These are phyloP conservation scores for Craspedostauros australis DNA, from an alignment of 108 stramenopile genomes.

Conservation along the genomic window DNA sequence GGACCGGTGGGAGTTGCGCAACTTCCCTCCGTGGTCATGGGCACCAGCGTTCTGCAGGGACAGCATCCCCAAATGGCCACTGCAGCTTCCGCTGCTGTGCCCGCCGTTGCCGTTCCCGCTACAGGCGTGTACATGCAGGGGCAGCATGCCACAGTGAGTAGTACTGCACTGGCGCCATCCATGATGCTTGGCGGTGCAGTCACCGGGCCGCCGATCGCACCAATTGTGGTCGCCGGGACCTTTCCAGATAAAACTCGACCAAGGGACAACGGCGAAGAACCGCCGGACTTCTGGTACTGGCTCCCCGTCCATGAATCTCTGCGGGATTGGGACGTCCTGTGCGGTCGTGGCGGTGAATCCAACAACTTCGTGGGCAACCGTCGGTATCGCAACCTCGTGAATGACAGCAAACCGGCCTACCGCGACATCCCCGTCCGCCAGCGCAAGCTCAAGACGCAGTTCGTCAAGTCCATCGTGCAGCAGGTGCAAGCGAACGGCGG, in stretches of 20 bases:
- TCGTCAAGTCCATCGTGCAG: constrained; percentile 16
- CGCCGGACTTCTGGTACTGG: constrained; percentile 26
- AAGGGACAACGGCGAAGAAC: not conserved
- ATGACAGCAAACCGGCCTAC: constrained; percentile 20
- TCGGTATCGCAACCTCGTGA: constrained; percentile 15
- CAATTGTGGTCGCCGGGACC: not conserved
- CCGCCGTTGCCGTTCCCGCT: no score
- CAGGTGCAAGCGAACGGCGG: constrained; percentile 24
- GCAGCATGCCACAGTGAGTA: no score
- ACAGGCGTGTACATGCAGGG: no score
- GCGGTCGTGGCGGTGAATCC: constrained; percentile 25
- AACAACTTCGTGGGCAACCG: constrained; percentile 27
- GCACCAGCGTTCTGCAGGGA: no score
- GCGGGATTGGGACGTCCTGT: constrained; percentile 29
- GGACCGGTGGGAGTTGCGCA: no score
- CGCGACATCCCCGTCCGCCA: constrained; percentile 20
- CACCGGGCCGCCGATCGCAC: no score
- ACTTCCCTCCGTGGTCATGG: no score
- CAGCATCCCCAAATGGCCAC: no score
- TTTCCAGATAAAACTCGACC: not conserved
- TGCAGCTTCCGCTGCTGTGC: no score
- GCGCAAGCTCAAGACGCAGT: constrained; percentile 22
- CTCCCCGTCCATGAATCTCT: constrained; percentile 6
- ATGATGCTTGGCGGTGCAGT: no score
- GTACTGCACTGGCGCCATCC: no score